Evolutionary conservation across 805 yeast species (phyloP).

Genomic region (Zygoascus flipseniorum): DNA sequence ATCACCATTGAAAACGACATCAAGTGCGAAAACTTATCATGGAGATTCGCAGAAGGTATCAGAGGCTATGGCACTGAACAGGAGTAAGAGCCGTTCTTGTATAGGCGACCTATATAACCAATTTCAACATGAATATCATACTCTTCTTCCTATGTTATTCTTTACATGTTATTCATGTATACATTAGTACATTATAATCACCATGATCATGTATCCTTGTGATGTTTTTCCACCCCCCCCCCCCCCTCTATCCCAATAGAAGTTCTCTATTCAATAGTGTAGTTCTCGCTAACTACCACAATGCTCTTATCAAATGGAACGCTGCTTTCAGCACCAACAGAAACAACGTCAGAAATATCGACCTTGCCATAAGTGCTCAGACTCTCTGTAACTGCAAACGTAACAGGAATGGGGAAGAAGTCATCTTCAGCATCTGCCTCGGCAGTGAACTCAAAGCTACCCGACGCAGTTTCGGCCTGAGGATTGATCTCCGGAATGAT

Average conservation of each 20-base stretch:
- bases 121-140: too few relatives aligned
- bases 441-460: conserved; percentile 71
- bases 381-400: conserved; percentile 40
- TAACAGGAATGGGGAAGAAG: conserved; percentile 79
- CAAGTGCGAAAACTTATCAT: conserved; percentile 65
- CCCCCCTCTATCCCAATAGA: not conserved
- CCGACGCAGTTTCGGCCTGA: conserved; percentile 43
- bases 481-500: conserved; percentile 46
- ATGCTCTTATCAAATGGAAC: conserved; percentile 60
- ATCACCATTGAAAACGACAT: conserved; percentile 58
- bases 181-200: too few relatives aligned
- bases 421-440: conserved; percentile 72
- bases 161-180: too few relatives aligned
- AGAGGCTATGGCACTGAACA: conserved; percentile 81
- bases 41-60: conserved; percentile 86
- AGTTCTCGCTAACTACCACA: conserved; percentile 31
- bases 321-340: conserved; percentile 39
- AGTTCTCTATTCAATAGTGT: conserved; percentile 14
- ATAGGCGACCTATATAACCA: too few relatives aligned
- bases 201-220: too few relatives aligned
- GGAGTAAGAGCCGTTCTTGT: conserved; percentile 15
- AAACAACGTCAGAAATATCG: conserved; percentile 50
- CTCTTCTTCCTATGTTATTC: too few relatives aligned
- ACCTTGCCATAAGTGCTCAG: conserved; percentile 55
- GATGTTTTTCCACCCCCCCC: too few relatives aligned